Conservation (phyloP, 805 yeast species). For the Candida insectalens region DNA sequence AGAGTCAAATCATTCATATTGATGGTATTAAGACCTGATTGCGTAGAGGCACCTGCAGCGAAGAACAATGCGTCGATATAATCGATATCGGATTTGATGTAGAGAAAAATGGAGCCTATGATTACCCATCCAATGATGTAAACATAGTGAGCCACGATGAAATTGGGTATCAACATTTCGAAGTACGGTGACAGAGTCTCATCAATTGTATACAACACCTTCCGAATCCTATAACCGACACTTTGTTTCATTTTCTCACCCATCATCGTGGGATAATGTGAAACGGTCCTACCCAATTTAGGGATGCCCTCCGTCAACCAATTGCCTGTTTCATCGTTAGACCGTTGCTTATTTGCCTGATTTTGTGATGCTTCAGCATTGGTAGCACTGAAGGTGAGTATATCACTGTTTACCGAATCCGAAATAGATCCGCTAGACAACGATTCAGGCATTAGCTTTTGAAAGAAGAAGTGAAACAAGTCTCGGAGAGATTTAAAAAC, state of each 20-base stretch:
- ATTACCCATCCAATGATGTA: conserved; percentile 56
- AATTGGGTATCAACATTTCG: conserved; percentile 37
- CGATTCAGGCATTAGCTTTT: no score
- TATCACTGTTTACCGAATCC: no score
- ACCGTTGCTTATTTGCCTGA: no score
- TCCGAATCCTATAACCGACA: conserved; percentile 25
- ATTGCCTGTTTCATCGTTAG: no score
- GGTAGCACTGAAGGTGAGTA: no score
- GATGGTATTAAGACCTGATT: conserved; percentile 84
- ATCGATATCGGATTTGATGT: conserved; percentile 53
- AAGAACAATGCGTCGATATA: conserved; percentile 80
- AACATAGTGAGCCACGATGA: conserved; percentile 59
- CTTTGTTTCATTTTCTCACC: conserved; percentile 12
- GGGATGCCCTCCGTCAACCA: no score
- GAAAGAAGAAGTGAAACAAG: no score
- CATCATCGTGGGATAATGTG: conserved; percentile 1
- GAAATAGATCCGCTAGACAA: no score
- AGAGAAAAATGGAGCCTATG: conserved; percentile 65
- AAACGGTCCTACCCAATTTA: not conserved
- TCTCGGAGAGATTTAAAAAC: no score
- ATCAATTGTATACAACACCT: conserved; percentile 26
- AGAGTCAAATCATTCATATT: conserved; percentile 52
- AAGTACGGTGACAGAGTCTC: conserved; percentile 31
- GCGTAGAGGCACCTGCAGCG: conserved; percentile 71
- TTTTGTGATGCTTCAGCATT: no score